phyloP scores from a whole-genome alignment of 768 basidiomycete genomes.

The Tricholoma flavovirens region DNA sequence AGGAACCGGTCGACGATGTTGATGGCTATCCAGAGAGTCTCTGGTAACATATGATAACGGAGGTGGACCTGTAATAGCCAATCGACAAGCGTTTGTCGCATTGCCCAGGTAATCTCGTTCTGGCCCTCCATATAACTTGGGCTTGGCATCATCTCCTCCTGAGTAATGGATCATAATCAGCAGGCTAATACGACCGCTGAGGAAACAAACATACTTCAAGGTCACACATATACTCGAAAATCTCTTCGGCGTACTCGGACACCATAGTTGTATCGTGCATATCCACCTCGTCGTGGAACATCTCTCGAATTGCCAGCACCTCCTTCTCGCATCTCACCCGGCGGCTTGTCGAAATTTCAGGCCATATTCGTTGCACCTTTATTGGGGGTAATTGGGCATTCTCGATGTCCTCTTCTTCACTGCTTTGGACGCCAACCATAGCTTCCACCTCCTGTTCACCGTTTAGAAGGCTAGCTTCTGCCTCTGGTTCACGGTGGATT shows the following conservation, averaged over 20 bases:
- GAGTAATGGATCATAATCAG: constrained; percentile 17
- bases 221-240: constrained; percentile 92
- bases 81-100: constrained; percentile 96
- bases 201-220: constrained; percentile 63
- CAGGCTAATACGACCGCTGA: neutral
- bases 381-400: constrained; percentile 22
- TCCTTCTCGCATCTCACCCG: constrained; percentile 53
- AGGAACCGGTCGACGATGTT: constrained; percentile 95
- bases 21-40: constrained; percentile 98
- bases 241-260: constrained; percentile 97
- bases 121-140: constrained; percentile 93
- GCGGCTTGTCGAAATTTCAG: constrained; percentile 62
- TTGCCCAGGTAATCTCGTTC: constrained; percentile 86
- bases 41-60: constrained; percentile 97
- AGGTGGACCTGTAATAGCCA: constrained; percentile 98
- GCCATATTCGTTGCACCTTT: constrained; percentile 58
- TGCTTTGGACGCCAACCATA: constrained; percentile 54
- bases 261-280: constrained; percentile 91
- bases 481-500: constrained; percentile 31
- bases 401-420: constrained; percentile 36
- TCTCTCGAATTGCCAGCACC: constrained; percentile 64
- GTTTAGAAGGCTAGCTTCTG: constrained; percentile 34
- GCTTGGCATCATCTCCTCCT: constrained; percentile 88
- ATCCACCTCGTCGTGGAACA: constrained; percentile 64
- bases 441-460: constrained; percentile 55